Conservation (phyloP, 1,284 basidiomycete species). For the Trametes sp. region DNA sequence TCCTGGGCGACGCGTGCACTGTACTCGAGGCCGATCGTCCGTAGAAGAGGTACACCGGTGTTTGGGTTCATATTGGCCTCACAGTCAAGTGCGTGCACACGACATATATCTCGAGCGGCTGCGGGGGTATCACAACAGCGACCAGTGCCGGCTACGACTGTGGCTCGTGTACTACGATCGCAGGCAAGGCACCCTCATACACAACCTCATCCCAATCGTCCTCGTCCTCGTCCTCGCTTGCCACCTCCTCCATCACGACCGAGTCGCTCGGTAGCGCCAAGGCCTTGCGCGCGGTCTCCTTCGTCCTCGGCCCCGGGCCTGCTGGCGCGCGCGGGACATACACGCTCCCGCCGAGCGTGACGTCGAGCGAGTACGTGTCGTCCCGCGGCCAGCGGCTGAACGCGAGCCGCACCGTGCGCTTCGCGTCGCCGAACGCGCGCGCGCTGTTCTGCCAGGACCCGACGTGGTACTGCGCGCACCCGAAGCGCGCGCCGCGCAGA, state of each 20-base stretch:
- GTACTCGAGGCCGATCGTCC: too few relatives aligned
- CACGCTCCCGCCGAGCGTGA: not conserved
- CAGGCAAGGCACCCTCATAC: not conserved
- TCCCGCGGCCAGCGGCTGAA: not conserved
- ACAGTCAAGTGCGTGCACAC: too few relatives aligned
- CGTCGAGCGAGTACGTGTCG: not conserved
- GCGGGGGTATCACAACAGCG: not conserved
- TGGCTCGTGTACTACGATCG: not conserved
- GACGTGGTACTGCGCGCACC: not conserved
- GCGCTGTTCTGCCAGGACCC: not conserved
- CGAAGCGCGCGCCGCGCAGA: not conserved
- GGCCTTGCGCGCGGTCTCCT: too few relatives aligned
- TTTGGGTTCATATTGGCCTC: too few relatives aligned
- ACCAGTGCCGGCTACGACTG: not conserved
- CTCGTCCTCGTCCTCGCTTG: too few relatives aligned
- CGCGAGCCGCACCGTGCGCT: not conserved
- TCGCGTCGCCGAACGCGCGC: not conserved
- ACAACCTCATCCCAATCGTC: too few relatives aligned
- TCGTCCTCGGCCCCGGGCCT: not conserved
- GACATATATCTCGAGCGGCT: too few relatives aligned
- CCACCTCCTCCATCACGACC: not conserved
- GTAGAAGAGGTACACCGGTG: too few relatives aligned
- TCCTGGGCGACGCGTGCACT: too few relatives aligned
- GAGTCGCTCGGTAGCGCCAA: too few relatives aligned
- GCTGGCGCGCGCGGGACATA: not conserved